Base-by-base conservation (phyloP, 805 yeast species). In the Myxozyma melibiosi region DNA sequence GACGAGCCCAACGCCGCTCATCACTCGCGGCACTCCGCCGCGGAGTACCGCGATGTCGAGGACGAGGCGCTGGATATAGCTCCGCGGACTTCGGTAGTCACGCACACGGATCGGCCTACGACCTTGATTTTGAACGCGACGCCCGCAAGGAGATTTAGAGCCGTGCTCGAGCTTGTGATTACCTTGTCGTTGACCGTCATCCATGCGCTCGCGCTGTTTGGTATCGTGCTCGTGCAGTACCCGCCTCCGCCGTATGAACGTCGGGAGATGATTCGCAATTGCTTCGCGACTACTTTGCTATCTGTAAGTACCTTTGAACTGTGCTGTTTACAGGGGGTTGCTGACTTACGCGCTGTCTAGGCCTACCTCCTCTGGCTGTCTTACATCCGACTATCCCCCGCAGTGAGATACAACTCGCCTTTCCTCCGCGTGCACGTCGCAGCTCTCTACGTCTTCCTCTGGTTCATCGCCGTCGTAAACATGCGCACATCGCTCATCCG, bases 401-500 rank as follows among this genome's bases (percentile, higher is more conserved):
- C 38, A 16, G 40, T 43, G 39, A 35, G 60, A 58, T 31, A 50
- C 59, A 30, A 55, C 48, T 33, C 69, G 58, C 51, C 53, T 16
- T 31, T 25, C 28, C 57, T 67, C 3, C 65, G 71, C 63, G 48
- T 61, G 28, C 72, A 68, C 31, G 60, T 64, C 30, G 66, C 67
- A 7, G 34, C 58, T 2, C 37, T 68, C 16, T 67, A 67, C 45
- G 28, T 57, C 9, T 49, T 62, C 35, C 55, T 65, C 43, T 42
- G 42, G 55, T 20, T 51, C 53, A 11, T 53, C 39, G 30, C 52
- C 51, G 53, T 44, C 54, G 65, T 67, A 31, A 55, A 65, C 51
- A 63, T 62, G 63, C 63, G 69, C 25, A 66, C 71, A 2, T 63
- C 70, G 8, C 31, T 66, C 13, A 49, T 65, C 30, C 66, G 59